Base-by-base conservation (phyloP, 495 filamentous ascomycete species). In the Tuber melanosporum region DNA sequence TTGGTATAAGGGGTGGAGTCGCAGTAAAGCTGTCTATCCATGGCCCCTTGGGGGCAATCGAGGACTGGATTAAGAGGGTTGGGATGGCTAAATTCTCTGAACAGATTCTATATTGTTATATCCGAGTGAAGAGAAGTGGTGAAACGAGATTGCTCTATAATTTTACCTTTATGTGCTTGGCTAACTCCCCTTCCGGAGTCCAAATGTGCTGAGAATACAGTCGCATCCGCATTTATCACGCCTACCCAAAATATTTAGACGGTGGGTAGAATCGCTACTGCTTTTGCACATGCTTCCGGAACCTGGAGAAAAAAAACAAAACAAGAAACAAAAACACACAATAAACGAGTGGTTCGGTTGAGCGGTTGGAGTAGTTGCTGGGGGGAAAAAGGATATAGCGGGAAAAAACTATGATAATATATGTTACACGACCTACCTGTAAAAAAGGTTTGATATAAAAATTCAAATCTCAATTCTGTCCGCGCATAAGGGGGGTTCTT, bases 321-420 rank as follows among this genome's bases (percentile, higher is more conserved):
- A 46, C 15, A 0, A 46, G 0, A 46, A 46, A 17, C 15, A 46
- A 12, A 17, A 46, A 17, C 12, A 17, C 44, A 45, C 15, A 46
- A 46, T 4, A 17, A 17, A 46, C 3, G 12, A 46, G 44, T 46
- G 44, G 14, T 46, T 46, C 44, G 44, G 44, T 46, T 0, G 12
- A 17, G 70, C 74, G 76, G 72, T 78, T 71, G 73, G 70, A 75
- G 76, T 49, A 46, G 73, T 42, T 45, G 70, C 17, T 26, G 49
- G 71, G 71, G n/a, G 62, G 76, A 71, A 74, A 74, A 10, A 0
- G 57, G 71, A 47, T 73, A 74, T 52, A 73, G 44, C 73, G 72
- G 75, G 69, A 79, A 80, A 73, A 46, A 46, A 46, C 44, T 46
- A 46, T 46, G 9, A 8, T 10, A 43, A 43, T 43, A 46, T 46